A percentile compares a stretch with the other conserved stretches of the same genome.
Evolutionary conservation across 2,329 filamentous ascomycete species (phyloP).

Genomic region (Aureobasidium sp.): DNA sequence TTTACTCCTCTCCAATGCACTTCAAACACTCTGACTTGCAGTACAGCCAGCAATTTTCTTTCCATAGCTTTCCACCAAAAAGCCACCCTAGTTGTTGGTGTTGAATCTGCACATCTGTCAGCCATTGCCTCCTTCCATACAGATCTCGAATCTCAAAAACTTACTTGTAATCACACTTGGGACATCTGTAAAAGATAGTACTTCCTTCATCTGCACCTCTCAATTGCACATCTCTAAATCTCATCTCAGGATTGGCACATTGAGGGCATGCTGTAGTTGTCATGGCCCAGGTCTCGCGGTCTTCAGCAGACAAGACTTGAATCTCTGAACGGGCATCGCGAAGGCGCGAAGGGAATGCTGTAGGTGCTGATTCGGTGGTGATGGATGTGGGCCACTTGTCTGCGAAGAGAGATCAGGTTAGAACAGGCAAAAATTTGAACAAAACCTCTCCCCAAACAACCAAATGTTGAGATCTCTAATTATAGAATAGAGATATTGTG

Average conservation of each 20-base stretch:
- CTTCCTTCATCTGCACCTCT: conserved; percentile 92
- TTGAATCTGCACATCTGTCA: background rate
- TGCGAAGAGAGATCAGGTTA: conserved; percentile 29
- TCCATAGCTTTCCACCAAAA: background rate
- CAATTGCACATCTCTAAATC: conserved; percentile 76
- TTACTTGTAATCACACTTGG: conserved; percentile 69
- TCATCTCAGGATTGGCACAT: conserved; percentile 76
- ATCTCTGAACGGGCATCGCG: conserved; percentile 81
- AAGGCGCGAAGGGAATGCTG: conserved; percentile 81
- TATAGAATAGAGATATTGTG: background rate
- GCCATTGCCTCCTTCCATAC: background rate
- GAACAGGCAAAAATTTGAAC: background rate
- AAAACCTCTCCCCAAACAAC: too few relatives aligned
- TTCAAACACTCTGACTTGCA: background rate
- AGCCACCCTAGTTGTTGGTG: conserved; percentile 1
- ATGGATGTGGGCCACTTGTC: conserved; percentile 71
- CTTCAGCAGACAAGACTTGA: conserved; percentile 70
- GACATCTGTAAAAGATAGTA: conserved; percentile 81
- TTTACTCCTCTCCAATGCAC: background rate
- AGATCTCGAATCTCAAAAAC: background rate
- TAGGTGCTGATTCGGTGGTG: conserved; percentile 73
- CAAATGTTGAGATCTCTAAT: too few relatives aligned
- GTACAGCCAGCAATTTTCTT: background rate
- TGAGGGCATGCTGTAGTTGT: conserved; percentile 67
- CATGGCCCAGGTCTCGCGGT: conserved; percentile 61